Conservation (phyloP, 768 basidiomycete genomes). For the Grammothele lineata region DNA sequence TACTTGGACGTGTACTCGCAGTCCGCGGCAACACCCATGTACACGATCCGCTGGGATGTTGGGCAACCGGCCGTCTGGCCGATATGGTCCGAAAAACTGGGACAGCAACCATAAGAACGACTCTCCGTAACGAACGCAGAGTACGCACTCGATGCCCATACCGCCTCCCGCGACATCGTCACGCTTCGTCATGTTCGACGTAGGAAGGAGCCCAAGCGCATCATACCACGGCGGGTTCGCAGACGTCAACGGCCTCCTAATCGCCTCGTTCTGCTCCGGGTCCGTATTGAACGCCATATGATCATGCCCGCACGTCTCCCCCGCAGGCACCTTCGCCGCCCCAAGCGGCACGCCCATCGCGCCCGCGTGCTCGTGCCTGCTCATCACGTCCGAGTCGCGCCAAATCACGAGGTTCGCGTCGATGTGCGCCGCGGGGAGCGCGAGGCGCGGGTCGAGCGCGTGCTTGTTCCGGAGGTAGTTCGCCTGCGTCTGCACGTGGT, state of each 20-base stretch:
- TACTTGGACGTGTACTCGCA: constrained; percentile 72
- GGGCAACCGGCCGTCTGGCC: constrained; percentile 72
- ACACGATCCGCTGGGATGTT: constrained; percentile 65
- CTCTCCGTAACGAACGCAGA: background rate
- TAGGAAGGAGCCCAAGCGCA: constrained; percentile 31
- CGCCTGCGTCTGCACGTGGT: constrained; percentile 69
- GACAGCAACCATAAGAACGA: constrained; percentile 2
- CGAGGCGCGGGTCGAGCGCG: constrained; percentile 48
- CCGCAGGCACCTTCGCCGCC: constrained; percentile 4
- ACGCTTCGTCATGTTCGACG: constrained; percentile 38
- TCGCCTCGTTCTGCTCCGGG: constrained; percentile 46
- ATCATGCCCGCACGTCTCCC: constrained; percentile 68
- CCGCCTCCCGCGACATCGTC: constrained; percentile 52
- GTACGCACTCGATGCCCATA: constrained; percentile 49
- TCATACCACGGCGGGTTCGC: constrained; percentile 39
- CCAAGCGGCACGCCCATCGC: constrained; percentile 12
- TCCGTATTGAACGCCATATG: constrained; percentile 61
- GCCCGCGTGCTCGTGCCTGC: constrained; percentile 42
- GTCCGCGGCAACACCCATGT: constrained; percentile 87
- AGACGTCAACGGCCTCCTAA: constrained; percentile 30
- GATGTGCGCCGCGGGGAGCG: constrained; percentile 35
- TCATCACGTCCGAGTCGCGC: constrained; percentile 67
- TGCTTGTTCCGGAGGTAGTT: constrained; percentile 65
- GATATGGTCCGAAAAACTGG: constrained; percentile 66
- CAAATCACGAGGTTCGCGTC: constrained; percentile 65